Evolutionary conservation across 176 grass and related monocot genomes (phyloP), one percentile per base, ranked within the genome.

Genomic region (Aegilops longissima): DNA sequence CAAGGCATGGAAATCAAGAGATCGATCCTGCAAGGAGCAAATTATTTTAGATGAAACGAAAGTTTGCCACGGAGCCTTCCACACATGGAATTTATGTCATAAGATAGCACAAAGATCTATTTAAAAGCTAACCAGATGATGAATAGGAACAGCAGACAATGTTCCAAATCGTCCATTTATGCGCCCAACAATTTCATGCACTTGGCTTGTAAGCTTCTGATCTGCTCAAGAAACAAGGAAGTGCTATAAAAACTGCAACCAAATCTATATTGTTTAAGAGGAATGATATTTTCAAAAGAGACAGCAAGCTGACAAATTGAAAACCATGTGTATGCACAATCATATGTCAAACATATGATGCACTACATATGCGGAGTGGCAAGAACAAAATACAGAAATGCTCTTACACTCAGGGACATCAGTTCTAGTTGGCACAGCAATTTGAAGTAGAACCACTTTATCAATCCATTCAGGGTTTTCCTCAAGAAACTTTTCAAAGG

Each of bases 401-500:
- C 6, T 45, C 95, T 83, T 89, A 99, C 97, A 99, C 85, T 99
- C 97, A 51, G 94, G 97, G 47, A 99, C 97, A 56, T 99, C 97
- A 76, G 97, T 99, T 90, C 97, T 93, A 83, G 97, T 99, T 36
- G 97, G 97, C 66, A 99, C 97, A 31, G 97, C 97, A 94, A 99
- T 99, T 86, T 99, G 97, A 30, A 99, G 84, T 61, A 99, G 83
- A 67, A 99, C 97, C 61, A 99, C 97, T 94, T 89, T 97, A 69
- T 97, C 87, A 42, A 89, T 90, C 97, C 97, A 99, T 10, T 72
- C 16, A 38, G 90, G 76, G 78, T 96, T 96, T 92, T 99, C 97
- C 83, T 99, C 97, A n/a, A 99, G 92, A 87, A 99, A 99, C 77
- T 99, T 99, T 75, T 99, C 97, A 90, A 99, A 99, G 30, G 97